Evolutionary conservation across 768 basidiomycete species (phyloP), one percentile per base, ranked within the genome.

Genomic region (Podaxis carcinomalis): DNA sequence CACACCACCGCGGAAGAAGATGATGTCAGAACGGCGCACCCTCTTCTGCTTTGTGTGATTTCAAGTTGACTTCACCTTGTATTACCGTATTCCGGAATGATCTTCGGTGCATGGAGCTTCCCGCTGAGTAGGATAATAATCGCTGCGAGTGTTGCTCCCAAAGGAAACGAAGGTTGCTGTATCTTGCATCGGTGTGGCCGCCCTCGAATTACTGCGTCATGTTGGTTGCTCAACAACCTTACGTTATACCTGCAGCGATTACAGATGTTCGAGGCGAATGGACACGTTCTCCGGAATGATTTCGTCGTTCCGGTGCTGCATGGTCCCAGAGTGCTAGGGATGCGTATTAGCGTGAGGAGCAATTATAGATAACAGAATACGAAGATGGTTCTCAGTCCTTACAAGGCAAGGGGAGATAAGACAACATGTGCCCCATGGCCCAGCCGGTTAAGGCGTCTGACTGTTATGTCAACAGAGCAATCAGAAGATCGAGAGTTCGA

Each of bases 391-490:
- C 28, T 32, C 7, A 32, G 7, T 32, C 32, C 28, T n/a, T 28
- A 40, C 14, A 21, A 51, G 6, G 4, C 16, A 19, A 51, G 5
- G 23, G 11, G n/a, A 14, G 14, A 1, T 19, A 0, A 5, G 2
- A 13, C 0, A n/a, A 25, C 23, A 44, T 16, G 57, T 60, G 59
- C 59, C 59, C 59, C 59, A 60, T 60, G 59, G 59, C 59, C 51
- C 51, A 60, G 59, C 40, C 46, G 59, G 59, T 53, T 60, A 60
- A 52, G 51, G 59, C 44, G 59, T 60, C 59, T 52, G 59, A 60
- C 59, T 60, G 59, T 60, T 60, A 54, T n/a, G 2, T 16, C 16
- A 9, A 21, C 21, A 21, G 4, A 35, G 19, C 28, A 28, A 57
- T 57, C 56, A 50, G 56, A 57, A 57, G 56, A 50, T 57, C 56